Base-by-base conservation (phyloP, 2,329 filamentous ascomycete species). In the Penicillium glabrum region DNA sequence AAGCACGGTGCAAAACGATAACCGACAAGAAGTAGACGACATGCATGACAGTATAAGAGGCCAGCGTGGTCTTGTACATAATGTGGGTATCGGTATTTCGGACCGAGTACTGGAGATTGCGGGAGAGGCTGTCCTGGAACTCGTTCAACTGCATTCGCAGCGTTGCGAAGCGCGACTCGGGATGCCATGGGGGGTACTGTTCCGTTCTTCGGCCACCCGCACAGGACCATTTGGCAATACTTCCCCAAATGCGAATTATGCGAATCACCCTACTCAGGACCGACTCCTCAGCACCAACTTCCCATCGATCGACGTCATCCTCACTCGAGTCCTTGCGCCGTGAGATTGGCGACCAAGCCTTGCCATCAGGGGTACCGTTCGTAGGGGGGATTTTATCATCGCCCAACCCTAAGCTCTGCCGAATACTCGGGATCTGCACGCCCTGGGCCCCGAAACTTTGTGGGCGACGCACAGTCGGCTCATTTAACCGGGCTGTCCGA, bases 11-110 rank as follows among this genome's bases (percentile, higher is more conserved):
- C 5, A 85, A 75, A 51, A 82, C 77, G 47, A 85, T 81, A 35
- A 80, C 78, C 39, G 80, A 84, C 8, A 85, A 73, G 35, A 82
- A 78, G 58, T 81, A 80, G 10, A 83, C 74, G 10, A 80, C 76
- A 61, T 86, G 83, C 69, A 85, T 80, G 27, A 84, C 73, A 3
- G 79, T 79, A 61, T 84, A 86, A 1, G 81, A 77, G 10, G 81
- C 79, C 19, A 81, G 76, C 0, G 76, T 80, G 56, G 79, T 77
- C 56, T 79, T 76, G 60, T 76, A 76, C 68, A 77, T 80, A 64
- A 83, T 81, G 60, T 85, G 82, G 1, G 80, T 81, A 51, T 81
- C 78, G 1, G 79, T 83, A 61, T 84, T 84, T 46, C 78, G 74
- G 3, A 76, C 66, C 1, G 76, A 82, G 37, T 84, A 78, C 26